A percentile compares a stretch with the other conserved stretches of the same genome.
Conservation (phyloP, 2,329 filamentous ascomycete species). For the Claviceps sp. region DNA sequence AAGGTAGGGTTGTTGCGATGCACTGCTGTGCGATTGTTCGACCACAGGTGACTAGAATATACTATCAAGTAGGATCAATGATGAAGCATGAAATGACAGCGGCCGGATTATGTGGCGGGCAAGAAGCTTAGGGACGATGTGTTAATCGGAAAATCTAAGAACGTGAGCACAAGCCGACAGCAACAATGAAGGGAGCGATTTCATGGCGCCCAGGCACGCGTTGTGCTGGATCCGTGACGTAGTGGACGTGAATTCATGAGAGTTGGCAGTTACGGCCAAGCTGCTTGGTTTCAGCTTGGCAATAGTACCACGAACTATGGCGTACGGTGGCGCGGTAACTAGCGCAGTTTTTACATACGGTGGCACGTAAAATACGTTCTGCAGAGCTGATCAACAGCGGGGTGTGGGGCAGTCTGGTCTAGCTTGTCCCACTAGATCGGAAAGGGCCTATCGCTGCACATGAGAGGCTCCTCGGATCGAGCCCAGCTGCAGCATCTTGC, state of each 20-base stretch:
- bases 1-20: background rate
- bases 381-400: no score
- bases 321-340: no score
- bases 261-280: background rate
- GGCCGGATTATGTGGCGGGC: background rate
- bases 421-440: background rate
- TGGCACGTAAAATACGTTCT: no score
- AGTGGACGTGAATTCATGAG: background rate
- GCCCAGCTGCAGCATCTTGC: no score
- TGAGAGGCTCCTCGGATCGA: no score
- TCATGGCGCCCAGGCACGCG: no score
- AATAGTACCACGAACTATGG: no score
- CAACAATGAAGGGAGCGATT: background rate
- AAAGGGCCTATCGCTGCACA: no score
- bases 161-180: background rate
- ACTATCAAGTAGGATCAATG: background rate
- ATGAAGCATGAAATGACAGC: background rate
- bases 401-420: background rate
- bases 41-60: background rate
- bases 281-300: background rate
- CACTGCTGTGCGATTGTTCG: background rate
- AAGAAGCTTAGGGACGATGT: background rate
- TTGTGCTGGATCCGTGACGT: constrained; percentile 2
- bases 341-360: no score
- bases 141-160: background rate